Evolutionary conservation across 2,329 filamentous ascomycete genomes (phyloP), one percentile per base, ranked within the genome.

Genomic region (Fusarium brachygibbosum): DNA sequence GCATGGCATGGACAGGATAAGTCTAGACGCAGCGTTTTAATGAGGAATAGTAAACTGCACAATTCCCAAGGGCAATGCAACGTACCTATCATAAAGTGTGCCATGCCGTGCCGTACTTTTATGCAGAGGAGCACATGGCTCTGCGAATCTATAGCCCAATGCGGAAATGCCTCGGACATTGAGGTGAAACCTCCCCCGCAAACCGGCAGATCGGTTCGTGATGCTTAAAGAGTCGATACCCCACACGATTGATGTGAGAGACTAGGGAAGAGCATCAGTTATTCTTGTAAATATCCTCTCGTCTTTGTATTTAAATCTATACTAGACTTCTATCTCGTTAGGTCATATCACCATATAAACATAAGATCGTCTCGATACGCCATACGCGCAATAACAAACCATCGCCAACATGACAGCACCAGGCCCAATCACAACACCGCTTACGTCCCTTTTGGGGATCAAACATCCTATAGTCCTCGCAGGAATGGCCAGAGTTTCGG

Each of bases 391-490:
- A 46, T 45, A 45, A 56, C 58, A 53, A 29, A 58, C 28, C 13
- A 54, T 28, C 19, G n/a, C 40, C 46, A 74, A 14, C 44, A 85
- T 85, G 82, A 76, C 82, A 56, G 71, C 80, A 21, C 59, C 77
- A 46, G 83, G 83, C 46, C 84, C 89, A 63, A 90, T 96, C 74
- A 88, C 87, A 61, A 97, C 93, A 13, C 92, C 93, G 3, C 86
- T 97, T 37, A 94, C 91, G 69, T 84, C 84, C 56, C 89, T 98
- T 52, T 87, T 98, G 53, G 88, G 89, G 25, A 97, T 98, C 80
- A 84, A 90, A 71, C 94, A 98, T 82, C 95, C 95, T 40, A 90
- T 98, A 79, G 84, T 98, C 71, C 92, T 98, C 21, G 95, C 95
- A 34, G 95, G 95, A 75, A 98, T 98, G 95, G 94, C 95, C 3